Evolutionary conservation across 768 basidiomycete genomes (phyloP), one percentile per base, ranked within the genome.

Genomic region (Calocera viscosa): DNA sequence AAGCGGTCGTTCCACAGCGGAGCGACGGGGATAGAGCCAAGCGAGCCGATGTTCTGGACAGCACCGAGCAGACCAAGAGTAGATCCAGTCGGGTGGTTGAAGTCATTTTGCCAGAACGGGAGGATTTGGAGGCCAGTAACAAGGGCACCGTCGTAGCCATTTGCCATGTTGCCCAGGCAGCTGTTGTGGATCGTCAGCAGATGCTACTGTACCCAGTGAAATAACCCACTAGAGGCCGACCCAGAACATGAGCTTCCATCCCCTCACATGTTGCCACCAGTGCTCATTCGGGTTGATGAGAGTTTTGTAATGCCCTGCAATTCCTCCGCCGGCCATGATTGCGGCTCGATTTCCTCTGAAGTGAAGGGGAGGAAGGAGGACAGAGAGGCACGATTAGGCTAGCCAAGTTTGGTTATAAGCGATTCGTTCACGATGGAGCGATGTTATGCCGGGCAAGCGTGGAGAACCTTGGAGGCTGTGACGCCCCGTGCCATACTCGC

Each of bases 61-160:
- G 73, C 72, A 0, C 66, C 66, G 67, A 73, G 70, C n/a, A 72
- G 17, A 1, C 73, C 73, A 0, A 73, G 66, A 0, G 66, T 63
- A 22, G 67, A 67, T 7, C 73, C 73, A 1, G 64, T 24, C 2
- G 73, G 73, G 49, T 67, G n/a, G 39, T 68, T 41, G 65, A 73
- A 72, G 67, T 70, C 69, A 12, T 1, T 34, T 11, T 64, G 49
- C 71, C 71, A 73, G 1, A 66, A 53, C 16, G 68, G 66, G 0
- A 73, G 41, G 7, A 71, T 67, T 40, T 73, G 72, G 1, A 71
- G 68, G 30, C 70, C 69, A 35, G 67, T 1, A 30, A 26, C 38
- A 32, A 60, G 65, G 66, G 49, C 67, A 69, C 63, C 64, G 30
- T 69, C 68, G 64, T 69, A 69, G n/a, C 68, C 38, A 60, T 63